Conservation (phyloP, 768 basidiomycete species). For the Podaxis sp. region DNA sequence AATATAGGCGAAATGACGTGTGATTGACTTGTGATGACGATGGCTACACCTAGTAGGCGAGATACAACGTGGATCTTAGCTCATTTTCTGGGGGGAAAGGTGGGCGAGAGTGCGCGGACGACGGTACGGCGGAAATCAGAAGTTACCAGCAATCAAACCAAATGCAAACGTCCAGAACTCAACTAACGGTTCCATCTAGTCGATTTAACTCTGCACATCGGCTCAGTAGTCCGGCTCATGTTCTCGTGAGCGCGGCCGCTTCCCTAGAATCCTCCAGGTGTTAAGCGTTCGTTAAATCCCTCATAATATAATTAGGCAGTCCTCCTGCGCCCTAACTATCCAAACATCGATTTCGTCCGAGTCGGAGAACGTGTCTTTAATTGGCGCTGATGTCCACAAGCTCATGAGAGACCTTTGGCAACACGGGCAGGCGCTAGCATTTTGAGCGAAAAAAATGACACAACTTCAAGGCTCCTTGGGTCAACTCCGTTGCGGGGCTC, state of each 20-base stretch:
- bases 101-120: background rate
- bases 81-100: background rate
- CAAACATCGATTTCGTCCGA: background rate
- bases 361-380: background rate
- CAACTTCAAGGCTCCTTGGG: too few species aligned
- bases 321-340: background rate
- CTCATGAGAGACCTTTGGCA: background rate
- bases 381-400: background rate
- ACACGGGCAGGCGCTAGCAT: too few species aligned
- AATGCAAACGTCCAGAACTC: too few species aligned
- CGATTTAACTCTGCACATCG: too few species aligned
- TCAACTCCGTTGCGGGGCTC: too few species aligned
- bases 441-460: too few species aligned
- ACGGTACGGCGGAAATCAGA: background rate
- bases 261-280: too few species aligned
- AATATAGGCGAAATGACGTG: background rate
- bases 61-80: background rate
- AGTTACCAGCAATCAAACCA: background rate
- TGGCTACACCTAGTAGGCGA: background rate
- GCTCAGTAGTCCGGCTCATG: too few species aligned
- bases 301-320: background rate
- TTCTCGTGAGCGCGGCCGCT: too few species aligned
- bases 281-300: too few species aligned
- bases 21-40: too few species aligned
- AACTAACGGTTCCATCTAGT: too few species aligned